Percentiles rank a stretch among this genome's conserved stretches.
phyloP scores from a whole-genome alignment of 441 rosid genomes.

The Rhodomyrtus psidioides region DNA sequence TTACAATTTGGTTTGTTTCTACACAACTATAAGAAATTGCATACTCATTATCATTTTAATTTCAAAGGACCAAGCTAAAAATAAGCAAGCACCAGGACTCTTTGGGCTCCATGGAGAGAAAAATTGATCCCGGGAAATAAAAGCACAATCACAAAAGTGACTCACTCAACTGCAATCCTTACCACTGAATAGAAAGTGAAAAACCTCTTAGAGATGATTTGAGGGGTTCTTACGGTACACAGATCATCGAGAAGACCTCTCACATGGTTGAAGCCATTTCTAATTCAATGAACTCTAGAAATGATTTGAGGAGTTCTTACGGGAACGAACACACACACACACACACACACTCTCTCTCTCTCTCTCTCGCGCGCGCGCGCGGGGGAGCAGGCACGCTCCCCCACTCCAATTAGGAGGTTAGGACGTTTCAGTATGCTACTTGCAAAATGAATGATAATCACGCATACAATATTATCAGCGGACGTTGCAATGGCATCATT shows the following conservation, averaged over 20 bases:
- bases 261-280: background rate
- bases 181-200: background rate
- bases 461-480: background rate
- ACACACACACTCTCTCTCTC: too few species aligned
- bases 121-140: background rate
- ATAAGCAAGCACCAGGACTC: background rate
- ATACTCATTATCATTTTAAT: background rate
- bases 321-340: too few species aligned
- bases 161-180: background rate
- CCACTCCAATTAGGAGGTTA: too few species aligned
- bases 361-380: too few species aligned
- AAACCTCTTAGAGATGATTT: background rate
- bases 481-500: too few species aligned
- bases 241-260: background rate
- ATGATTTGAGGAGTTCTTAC: background rate
- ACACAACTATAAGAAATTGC: background rate
- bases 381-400: too few species aligned
- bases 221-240: background rate
- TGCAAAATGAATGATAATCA: background rate
- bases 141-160: background rate
- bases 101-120: background rate
- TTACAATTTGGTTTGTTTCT: background rate
- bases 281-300: background rate
- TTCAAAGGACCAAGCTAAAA: background rate
- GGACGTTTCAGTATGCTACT: too few species aligned